Evolutionary conservation across 2,329 filamentous ascomycete species (phyloP), one percentile per base, ranked within the genome.

Genomic region (Colletotrichum horii): DNA sequence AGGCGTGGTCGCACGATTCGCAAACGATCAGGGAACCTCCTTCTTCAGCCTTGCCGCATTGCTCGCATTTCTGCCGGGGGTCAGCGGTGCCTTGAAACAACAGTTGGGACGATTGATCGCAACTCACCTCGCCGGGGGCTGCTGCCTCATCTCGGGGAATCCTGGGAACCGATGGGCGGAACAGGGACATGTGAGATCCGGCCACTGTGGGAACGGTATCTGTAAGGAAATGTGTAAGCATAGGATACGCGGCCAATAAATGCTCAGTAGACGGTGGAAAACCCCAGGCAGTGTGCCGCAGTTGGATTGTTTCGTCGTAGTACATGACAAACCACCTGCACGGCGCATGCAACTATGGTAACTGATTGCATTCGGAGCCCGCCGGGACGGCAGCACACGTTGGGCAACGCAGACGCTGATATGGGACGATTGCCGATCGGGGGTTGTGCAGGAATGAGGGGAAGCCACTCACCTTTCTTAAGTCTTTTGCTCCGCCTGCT

Each of bases 101-200:
- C 4, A 56, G 9, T 38, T 56, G 43, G 24, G 26, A 71, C 38
- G 64, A 32, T 28, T 8, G 5, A 30, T 73, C 16, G 60, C 48
- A 22, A 76, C 81, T 77, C 80, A 86, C 83, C 83, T 91, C 89
- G 67, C 86, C 87, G 9, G 86, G 80, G n/a, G 82, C 79, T 12
- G 83, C 79, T 28, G 83, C 77, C 72, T 92, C 90, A 72, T 92
- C 91, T 70, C 90, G 88, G 24, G 89, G 88, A 75, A 93, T 88
- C 77, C 92, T 91, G 22, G 93, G 95, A 19, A 93, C 93, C 30
- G 94, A 93, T 72, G 96, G 95, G 69, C 96, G 94, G 82, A 98
- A 96, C 81, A 96, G 92, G 76, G 95, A 97, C 96, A 98, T 98
- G 85, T 98, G 96, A 68, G 96, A 98, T 70, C 97, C 97, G 78